Conservation (phyloP, 495 filamentous ascomycete species). For the Xylaria bambusicola region DNA sequence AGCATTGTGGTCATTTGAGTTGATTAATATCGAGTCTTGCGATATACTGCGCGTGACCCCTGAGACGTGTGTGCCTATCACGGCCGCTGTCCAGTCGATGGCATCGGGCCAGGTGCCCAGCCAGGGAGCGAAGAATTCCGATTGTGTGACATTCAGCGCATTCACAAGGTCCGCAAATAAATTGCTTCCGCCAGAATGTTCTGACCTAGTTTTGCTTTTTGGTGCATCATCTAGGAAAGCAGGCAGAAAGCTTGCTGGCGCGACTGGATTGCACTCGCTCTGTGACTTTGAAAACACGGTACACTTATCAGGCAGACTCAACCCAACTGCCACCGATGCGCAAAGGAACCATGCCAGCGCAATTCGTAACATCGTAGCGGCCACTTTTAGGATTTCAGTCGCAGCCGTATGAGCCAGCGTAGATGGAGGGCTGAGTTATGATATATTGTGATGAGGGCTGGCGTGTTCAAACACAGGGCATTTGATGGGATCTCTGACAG, state of each 20-base stretch:
- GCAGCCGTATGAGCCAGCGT: background rate
- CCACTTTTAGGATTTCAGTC: background rate
- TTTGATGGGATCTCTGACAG: no score
- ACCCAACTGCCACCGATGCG: background rate
- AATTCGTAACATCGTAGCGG: background rate
- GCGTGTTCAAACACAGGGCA: background rate
- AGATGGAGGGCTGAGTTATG: no score
- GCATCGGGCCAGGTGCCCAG: conserved; percentile 80
- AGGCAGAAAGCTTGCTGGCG: conserved; percentile 29
- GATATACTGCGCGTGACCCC: conserved; percentile 68
- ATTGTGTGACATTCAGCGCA: conserved; percentile 75
- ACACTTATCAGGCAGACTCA: conserved; percentile 19
- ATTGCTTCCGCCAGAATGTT: conserved; percentile 23
- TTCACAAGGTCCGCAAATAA: conserved; percentile 51
- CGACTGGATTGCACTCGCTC: conserved; percentile 28
- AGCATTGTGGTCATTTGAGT: conserved; percentile 14
- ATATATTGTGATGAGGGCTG: background rate
- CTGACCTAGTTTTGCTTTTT: conserved; percentile 3
- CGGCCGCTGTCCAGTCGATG: conserved; percentile 95
- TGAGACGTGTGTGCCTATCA: conserved; percentile 78
- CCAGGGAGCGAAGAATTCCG: conserved; percentile 72
- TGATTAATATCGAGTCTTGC: conserved; percentile 28
- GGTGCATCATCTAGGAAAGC: conserved; percentile 7
- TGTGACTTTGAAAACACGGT: conserved; percentile 26
- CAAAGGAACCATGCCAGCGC: background rate